These are phyloP conservation scores for Pirum gemmata DNA, from an alignment of 78 protist species.

Conservation along the genomic window DNA sequence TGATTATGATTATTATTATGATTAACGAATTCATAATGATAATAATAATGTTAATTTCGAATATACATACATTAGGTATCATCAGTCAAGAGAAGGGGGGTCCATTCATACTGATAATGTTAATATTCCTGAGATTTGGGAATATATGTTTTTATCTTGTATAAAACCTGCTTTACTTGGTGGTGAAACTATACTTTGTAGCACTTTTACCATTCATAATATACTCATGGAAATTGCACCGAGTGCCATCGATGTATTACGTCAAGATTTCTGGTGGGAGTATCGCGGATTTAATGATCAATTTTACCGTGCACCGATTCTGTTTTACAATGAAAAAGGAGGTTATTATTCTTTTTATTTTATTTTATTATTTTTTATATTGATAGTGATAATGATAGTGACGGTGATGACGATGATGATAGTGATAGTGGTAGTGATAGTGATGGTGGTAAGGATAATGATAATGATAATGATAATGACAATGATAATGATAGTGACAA, in stretches of 20 bases:
- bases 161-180: slow-evolving; percentile 33
- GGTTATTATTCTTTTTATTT: no score
- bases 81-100: slow-evolving; percentile 30
- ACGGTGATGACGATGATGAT: neutral
- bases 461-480: neutral
- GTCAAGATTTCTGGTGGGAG: slow-evolving; percentile 46
- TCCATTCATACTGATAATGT: slow-evolving; percentile 51
- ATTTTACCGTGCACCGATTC: slow-evolving; percentile 31
- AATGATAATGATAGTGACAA: neutral
- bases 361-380: no score
- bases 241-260: slow-evolving; percentile 29
- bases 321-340: neutral
- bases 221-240: slow-evolving; percentile 8
- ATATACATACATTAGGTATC: no score
- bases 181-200: slow-evolving; percentile 41
- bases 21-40: no score
- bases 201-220: slow-evolving; percentile 6
- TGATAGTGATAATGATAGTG: neutral
- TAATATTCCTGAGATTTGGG: slow-evolving; percentile 46
- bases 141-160: slow-evolving; percentile 41
- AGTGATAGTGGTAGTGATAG: neutral
- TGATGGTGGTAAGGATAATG: neutral
- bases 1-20: no score
- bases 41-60: no score
- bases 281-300: slow-evolving; percentile 33